phyloP scores from a whole-genome alignment of 148 eudicot species.

The Chenopodium suecicum region DNA sequence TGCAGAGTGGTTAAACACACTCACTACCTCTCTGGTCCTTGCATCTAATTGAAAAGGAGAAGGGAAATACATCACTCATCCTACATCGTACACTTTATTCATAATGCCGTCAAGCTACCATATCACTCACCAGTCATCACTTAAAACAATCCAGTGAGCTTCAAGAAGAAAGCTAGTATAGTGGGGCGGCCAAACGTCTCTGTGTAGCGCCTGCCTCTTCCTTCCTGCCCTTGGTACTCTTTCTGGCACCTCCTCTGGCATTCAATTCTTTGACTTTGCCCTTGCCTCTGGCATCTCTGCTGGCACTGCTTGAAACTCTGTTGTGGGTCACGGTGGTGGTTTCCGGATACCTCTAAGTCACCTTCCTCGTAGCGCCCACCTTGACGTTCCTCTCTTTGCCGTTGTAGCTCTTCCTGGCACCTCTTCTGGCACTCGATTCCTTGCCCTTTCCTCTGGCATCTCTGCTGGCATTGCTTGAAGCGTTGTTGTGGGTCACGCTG shows the following conservation, averaged over 20 bases:
- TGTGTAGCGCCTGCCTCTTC: neutral
- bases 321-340: neutral
- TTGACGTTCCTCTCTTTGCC: neutral
- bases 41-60: neutral
- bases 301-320: neutral
- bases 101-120: neutral
- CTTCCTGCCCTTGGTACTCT: neutral
- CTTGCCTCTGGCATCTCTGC: slow-evolving; percentile 13
- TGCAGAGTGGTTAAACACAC: neutral
- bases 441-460: slow-evolving; percentile 22
- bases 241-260: slow-evolving; percentile 7
- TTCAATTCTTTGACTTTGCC: neutral
- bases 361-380: slow-evolving; percentile 6
- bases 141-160: slow-evolving; percentile 21
- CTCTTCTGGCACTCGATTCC: slow-evolving; percentile 10
- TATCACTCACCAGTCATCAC: neutral
- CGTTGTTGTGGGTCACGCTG: neutral
- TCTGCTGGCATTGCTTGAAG: slow-evolving; percentile 10
- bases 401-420: neutral
- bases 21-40: neutral
- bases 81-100: slow-evolving; percentile 3
- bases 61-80: slow-evolving; percentile 10
- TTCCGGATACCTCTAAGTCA: neutral
- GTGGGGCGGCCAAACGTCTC: neutral
- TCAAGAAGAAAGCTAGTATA: slow-evolving; percentile 16